Evolutionary conservation across 768 basidiomycete species (phyloP).

Genomic region (Phlebiopsis gigantea): DNA sequence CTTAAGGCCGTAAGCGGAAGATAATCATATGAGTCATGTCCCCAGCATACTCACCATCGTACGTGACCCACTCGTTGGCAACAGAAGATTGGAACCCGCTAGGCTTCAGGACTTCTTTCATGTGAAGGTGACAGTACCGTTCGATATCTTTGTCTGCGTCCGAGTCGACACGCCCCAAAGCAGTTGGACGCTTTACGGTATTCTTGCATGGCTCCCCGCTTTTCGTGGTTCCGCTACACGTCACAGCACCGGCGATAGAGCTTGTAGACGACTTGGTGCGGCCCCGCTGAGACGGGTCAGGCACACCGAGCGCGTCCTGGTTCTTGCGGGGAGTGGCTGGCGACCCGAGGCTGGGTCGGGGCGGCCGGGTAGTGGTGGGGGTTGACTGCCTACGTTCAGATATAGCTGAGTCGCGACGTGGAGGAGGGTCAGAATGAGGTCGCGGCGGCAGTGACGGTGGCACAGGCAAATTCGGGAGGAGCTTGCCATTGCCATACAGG

Average conservation of each 20-base stretch:
- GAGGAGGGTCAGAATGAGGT: constrained; percentile 28
- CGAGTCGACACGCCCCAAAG: constrained; percentile 25
- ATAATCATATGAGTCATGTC: not conserved
- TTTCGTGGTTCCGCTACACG: constrained; percentile 61
- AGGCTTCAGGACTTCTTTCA: constrained; percentile 44
- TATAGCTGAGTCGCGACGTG: not conserved
- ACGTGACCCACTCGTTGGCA: constrained; percentile 47
- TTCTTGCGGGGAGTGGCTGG: constrained; percentile 3
- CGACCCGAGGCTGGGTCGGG: not conserved
- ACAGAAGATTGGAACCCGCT: constrained; percentile 55
- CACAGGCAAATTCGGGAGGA: not conserved
- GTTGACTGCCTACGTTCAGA: not conserved
- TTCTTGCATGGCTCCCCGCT: constrained; percentile 52
- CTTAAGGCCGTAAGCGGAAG: not conserved
- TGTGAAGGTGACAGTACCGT: constrained; percentile 64
- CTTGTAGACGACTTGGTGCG: constrained; percentile 1
- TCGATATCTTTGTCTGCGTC: constrained; percentile 31
- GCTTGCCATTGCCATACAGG: not conserved
- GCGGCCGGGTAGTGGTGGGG: constrained; percentile 9
- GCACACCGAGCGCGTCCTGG: not conserved
- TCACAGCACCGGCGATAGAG: not conserved
- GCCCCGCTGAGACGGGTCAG: not conserved
- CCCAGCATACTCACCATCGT: constrained; percentile 39
- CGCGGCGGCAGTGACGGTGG: constrained; percentile 22
- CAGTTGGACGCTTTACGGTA: constrained; percentile 39